Conservation (phyloP, 208 protist genomes). For the Trypanosoma cruzi region DNA sequence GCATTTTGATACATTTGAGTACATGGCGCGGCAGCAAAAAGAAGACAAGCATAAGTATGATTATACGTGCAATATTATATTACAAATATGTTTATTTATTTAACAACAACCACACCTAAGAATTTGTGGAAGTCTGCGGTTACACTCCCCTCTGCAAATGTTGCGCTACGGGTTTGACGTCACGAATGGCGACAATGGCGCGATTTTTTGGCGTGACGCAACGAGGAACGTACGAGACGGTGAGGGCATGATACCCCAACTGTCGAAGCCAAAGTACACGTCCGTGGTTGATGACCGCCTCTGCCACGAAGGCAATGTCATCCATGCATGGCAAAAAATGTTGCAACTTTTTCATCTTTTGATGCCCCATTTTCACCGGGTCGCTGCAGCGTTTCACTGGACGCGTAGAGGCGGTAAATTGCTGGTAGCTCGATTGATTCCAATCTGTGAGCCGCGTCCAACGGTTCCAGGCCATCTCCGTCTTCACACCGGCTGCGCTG, state of each 20-base stretch:
- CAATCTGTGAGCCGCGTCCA: constrained; percentile 70
- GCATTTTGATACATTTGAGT: no score
- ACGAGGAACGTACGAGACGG: constrained; percentile 67
- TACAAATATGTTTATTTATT: neutral
- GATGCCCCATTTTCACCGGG: neutral
- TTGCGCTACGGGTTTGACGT: neutral
- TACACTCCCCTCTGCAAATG: neutral
- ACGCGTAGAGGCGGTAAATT: neutral
- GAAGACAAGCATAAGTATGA: neutral
- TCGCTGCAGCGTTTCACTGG: neutral
- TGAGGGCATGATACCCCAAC: constrained; percentile 44
- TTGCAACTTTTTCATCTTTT: constrained; percentile 35
- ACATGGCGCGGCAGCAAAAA: neutral
- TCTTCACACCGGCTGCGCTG: constrained; percentile 33
- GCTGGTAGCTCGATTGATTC: constrained; percentile 45
- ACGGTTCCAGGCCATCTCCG: constrained; percentile 31
- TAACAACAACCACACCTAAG: neutral
- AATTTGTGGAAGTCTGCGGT: neutral
- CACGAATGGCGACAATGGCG: constrained; percentile 59
- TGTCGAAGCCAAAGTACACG: constrained; percentile 59
- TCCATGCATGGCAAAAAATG: constrained; percentile 50
- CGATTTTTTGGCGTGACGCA: constrained; percentile 85
- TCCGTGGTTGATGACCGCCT: constrained; percentile 67
- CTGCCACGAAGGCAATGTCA: constrained; percentile 45
- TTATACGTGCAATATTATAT: neutral